Base-by-base conservation (phyloP, 225 moss, liverwort and hornwort species). In the Marchantia paleacea region DNA sequence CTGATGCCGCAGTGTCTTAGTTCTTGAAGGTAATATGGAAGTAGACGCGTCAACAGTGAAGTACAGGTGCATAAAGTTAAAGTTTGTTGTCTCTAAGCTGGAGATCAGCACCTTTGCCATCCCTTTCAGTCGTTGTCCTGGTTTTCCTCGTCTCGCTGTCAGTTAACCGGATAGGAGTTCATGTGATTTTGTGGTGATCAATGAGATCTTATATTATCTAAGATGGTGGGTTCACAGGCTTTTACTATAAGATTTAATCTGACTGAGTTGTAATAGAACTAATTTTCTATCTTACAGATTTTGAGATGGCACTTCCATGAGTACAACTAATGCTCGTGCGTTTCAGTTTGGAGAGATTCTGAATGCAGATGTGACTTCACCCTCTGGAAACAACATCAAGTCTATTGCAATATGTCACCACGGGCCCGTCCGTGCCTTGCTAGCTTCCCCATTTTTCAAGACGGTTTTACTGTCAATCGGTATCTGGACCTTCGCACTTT, bases 401-500 rank as follows among this genome's bases (percentile, higher is more conserved):
- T 89, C 78, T 90, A 77, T 79, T 1, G 85, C 89, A 13, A 48
- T 52, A 14, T 88, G 74, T 77, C 94, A 92, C 12, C 62, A 95
- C 75, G 97, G 97, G 62, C 92, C 92, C 0, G 92, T 97, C 28
- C 85, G 90, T 25, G 89, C 86, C 22, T 86, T 95, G 80, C 77
- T 93, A 6, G 82, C 76, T 62, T 93, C 94, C 4, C 93, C 97
- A 0, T 94, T 97, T 52, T 92, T 91, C 85, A 90, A 95, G 9
- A 88, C 89, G 72, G 92, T 94, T 8, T 75, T 94, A 0, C 80
- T 97, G 5, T 94, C 93, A 0, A 25, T 95, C 28, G 92, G 93
- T 39, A 92, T 95, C 75, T 97, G 94, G 93, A 94, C 92, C 7
- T 97, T 97, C 81, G 97, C 94, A 12, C 78, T 97, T 7, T 97